Base-by-base conservation (phyloP, 208 protist species). In the Novymonas esmeraldas region DNA sequence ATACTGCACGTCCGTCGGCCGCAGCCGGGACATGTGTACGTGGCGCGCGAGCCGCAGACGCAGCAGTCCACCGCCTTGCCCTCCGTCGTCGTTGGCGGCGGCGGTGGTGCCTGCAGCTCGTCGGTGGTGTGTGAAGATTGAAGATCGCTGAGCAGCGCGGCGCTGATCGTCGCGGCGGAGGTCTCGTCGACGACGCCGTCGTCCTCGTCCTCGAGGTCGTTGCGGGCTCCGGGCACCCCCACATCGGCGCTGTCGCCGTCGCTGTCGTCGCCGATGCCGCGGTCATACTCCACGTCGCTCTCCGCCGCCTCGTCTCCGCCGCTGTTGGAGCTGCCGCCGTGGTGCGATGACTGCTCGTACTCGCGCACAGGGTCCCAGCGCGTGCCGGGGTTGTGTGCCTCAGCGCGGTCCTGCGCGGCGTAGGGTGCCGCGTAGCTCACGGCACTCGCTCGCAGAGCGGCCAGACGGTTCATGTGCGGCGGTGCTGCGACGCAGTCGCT, bases 11-110 rank as follows among this genome's bases (percentile, higher is more conserved):
- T 93, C 6, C 85, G 69, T 5, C 77, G 75, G 3, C 65, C 78
- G 59, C 91, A 96, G 13, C 81, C 77, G 0, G 91, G 88, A 67
- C 91, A 96, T 14, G 87, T 89, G 71, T 96, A 96, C 6, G 81
- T 14, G 11, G 88, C 65, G 11, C 38, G 49, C 1, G 70, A 46
- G 4, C 78, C 78, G 54, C 91, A 96, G 6, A 94, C 66, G 62
- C 85, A 94, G 66, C 91, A 96, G 3, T 46, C 31, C 29, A 42
- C 36, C 3, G 34, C 20, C 22, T 64, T 71, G 9, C 22, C 26
- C 26, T n/a, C 2, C 9, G 34, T 0, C 36, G 10, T 11, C 18
- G 14, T 5, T 41, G 49, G 4, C 1, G 10, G 24, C 26, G 6
- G 6, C 22, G 22, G 34, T 14, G 65, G 18, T 36, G 41, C 11